Evolutionary conservation across 1,284 basidiomycete species (phyloP), one percentile per base, ranked within the genome.

Genomic region (Cerrena zonata): DNA sequence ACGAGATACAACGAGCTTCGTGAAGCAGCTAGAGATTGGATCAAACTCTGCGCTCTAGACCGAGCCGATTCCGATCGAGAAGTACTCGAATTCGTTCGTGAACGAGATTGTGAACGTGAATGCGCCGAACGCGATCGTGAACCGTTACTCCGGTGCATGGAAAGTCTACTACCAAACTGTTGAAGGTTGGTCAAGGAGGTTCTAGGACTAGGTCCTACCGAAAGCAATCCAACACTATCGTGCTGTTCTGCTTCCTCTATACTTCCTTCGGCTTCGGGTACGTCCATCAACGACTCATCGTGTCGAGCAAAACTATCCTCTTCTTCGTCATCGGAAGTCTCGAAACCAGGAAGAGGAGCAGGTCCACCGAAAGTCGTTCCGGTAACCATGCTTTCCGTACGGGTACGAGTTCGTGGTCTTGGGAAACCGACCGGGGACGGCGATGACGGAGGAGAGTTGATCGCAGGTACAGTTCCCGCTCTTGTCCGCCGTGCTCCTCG

Each of bases 161-260:
- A 59, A 51, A 70, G 50, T 54, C 57, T 66, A 50, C 73, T 71
- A 4, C 67, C 68, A 47, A 70, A 67, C 46, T 67, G 71, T n/a
- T 73, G 65, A 50, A 74, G 66, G 45, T 75, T 77, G 5, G 71
- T 73, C 24, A 79, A 67, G 22, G 84, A 86, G 4, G 74, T 71
- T 30, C 74, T 72, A 2, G 82, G 84, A 57, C 80, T 83, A 12
- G 76, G 74, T 2, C 67, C 69, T 38, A 70, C 64, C 49, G 75
- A 76, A 49, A 90, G 67, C 12, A 75, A 60, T 13, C 86, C 88
- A 45, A 90, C 80, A 47, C 76, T 76, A 59, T 89, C 86, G 45
- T 87, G 84, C 26, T 75, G 73, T 63, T 89, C 86, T 10, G 75
- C 82, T 45, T 75, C 78, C 54, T 81, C 81, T 26, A 79, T 69